Evolutionary conservation across 1,284 basidiomycete genomes (phyloP).

Genomic region (Coniferiporia sulphurascens): DNA sequence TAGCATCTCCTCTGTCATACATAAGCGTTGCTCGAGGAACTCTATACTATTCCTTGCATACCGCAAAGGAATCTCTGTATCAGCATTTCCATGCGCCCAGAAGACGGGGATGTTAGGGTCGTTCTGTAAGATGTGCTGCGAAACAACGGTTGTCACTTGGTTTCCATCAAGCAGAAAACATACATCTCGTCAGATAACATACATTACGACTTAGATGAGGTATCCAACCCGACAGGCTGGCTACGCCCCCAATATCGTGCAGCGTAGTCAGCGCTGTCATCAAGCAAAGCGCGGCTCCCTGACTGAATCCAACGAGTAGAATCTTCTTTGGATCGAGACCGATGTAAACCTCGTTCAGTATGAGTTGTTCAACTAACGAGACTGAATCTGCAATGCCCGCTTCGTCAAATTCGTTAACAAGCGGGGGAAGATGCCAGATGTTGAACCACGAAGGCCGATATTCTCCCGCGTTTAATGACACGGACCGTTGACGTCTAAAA

Average conservation of each 20-base stretch:
- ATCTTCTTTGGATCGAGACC: constrained; percentile 35
- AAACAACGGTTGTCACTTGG: neutral
- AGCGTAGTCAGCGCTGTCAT: constrained; percentile 37
- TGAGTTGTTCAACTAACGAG: constrained; percentile 33
- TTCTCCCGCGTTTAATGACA: constrained; percentile 31
- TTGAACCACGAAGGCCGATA: constrained; percentile 43
- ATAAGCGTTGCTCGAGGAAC: constrained; percentile 31
- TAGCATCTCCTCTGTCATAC: constrained; percentile 25
- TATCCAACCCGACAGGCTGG: constrained; percentile 42
- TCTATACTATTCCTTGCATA: constrained; percentile 31
- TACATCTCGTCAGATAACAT: constrained; percentile 8
- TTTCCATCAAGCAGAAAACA: neutral
- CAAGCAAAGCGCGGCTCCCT: constrained; percentile 39
- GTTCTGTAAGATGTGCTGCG: constrained; percentile 30
- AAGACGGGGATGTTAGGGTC: constrained; percentile 35
- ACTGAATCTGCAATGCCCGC: constrained; percentile 34
- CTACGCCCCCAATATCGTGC: constrained; percentile 40
- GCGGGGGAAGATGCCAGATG: constrained; percentile 36
- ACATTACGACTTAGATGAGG: constrained; percentile 34
- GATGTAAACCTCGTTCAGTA: constrained; percentile 34
- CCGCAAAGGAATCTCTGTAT: constrained; percentile 34
- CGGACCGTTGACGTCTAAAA: constrained; percentile 25
- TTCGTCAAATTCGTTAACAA: constrained; percentile 35
- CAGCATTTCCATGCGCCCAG: constrained; percentile 37
- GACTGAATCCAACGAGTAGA: constrained; percentile 40